A percentile compares a stretch with the other conserved stretches of the same genome.
These are phyloP conservation scores for Incumbomyces lentus DNA, from an alignment of 2,329 filamentous ascomycete species.

Conservation along the genomic window DNA sequence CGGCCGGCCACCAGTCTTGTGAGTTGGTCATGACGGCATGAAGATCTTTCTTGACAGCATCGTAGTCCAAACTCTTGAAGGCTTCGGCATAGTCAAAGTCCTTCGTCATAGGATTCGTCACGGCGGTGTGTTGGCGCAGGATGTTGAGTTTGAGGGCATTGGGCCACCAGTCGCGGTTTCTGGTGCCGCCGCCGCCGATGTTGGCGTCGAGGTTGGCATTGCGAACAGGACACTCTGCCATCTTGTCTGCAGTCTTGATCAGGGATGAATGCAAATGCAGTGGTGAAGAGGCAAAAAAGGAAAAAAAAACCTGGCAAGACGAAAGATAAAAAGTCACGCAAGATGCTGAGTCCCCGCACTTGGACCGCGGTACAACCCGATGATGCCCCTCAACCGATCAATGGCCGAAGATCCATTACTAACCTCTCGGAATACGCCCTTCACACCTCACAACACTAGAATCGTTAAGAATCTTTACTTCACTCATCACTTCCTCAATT, in stretches of 20 bases:
- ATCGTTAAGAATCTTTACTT: no score
- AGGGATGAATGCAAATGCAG: no score
- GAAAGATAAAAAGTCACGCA: no score
- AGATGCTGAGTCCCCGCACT: no score
- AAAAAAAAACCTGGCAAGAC: no score
- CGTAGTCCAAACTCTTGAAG: constrained; percentile 63
- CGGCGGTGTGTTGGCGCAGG: constrained; percentile 58
- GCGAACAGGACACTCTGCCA: constrained; percentile 9
- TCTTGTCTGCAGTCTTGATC: not conserved
- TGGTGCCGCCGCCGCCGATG: constrained; percentile 51
- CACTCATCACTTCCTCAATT: no score
- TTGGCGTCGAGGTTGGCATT: constrained; percentile 22
- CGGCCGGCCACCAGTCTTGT: constrained; percentile 72
- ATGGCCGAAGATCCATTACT: no score
- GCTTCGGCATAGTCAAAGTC: constrained; percentile 64
- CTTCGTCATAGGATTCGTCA: constrained; percentile 52
- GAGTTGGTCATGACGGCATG: constrained; percentile 64
- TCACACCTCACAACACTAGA: no score
- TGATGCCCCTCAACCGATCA: no score
- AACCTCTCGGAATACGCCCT: no score
- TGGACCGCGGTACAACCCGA: no score
- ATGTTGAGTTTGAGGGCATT: constrained; percentile 57
- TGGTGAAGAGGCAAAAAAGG: no score
- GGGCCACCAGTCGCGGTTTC: constrained; percentile 66
- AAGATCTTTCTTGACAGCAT: constrained; percentile 64